These are phyloP conservation scores for Gardenia jasminoides DNA, from an alignment of 257 asterid species.

Conservation along the genomic window DNA sequence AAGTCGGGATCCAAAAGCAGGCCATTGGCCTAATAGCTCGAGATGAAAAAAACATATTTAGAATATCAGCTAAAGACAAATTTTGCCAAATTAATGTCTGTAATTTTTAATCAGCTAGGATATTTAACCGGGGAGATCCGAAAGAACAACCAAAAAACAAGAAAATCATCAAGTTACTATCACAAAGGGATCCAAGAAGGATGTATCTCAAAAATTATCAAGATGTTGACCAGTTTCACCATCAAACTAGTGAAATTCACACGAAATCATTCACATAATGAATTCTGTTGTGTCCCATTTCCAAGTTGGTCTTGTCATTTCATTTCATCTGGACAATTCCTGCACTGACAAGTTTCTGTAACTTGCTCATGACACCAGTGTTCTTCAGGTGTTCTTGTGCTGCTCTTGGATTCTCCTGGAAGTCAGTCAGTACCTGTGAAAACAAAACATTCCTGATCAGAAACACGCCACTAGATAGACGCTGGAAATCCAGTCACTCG, in stretches of 20 bases:
- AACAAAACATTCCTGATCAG: background rate
- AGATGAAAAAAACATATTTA: background rate
- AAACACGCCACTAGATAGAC: background rate
- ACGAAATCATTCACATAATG: background rate
- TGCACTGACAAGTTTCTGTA: slow-evolving; percentile 79
- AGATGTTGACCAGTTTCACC: background rate
- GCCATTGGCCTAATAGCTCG: background rate
- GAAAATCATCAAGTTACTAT: background rate
- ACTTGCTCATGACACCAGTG: slow-evolving; percentile 83
- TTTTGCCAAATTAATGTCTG: background rate
- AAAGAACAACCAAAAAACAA: background rate
- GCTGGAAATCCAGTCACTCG: too few species aligned
- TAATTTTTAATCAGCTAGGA: background rate
- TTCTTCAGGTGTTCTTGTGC: slow-evolving; percentile 89
- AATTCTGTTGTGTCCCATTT: background rate
- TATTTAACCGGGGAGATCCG: background rate
- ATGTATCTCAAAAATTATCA: background rate
- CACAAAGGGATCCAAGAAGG: background rate
- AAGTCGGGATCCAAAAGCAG: background rate
- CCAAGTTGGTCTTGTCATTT: background rate
- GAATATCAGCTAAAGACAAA: background rate
- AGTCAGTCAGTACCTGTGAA: slow-evolving; percentile 57
- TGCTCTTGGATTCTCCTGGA: slow-evolving; percentile 82
- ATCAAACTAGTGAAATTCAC: background rate
- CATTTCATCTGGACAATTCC: slow-evolving; percentile 82